Base-by-base conservation (phyloP, 805 yeast species). In the Teunomyces kruisii region DNA sequence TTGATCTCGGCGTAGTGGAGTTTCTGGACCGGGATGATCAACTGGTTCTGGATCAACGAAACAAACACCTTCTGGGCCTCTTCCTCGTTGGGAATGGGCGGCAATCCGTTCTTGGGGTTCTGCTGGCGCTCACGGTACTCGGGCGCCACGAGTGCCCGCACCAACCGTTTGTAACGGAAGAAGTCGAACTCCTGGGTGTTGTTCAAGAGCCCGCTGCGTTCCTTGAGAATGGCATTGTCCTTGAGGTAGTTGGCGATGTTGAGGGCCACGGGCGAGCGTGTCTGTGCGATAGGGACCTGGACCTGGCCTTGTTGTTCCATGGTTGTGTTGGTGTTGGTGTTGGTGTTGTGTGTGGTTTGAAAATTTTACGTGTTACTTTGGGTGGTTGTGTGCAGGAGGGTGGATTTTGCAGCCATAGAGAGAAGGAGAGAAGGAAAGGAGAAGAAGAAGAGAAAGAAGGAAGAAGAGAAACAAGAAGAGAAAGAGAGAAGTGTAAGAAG, bases 161-260 rank as follows among this genome's bases (percentile, higher is more conserved):
- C 68, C 35, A 88, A 85, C 57, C 99, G 79, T 65, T 92, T 92
- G 64, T 75, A 86, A 53, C 96, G 76, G 77, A 92, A 94, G 64
- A 94, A 90, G 47, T 88, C 96, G 29, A 80, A 77, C 39, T 81
- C 82, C n/a, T 61, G 68, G 50, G 79, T 79, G 44, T 85, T 83
- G 55, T 84, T 83, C 43, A 84, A 70, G n/a, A 84, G 64, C 10
- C 97, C 97, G 49, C 79, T 78, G 56, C 99, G 81, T 65, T 84
- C 86, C 59, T 92, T 94, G 51, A 92, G 72, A n/a, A 68, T 65
- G 28, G 70, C 61, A 63, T 86, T 78, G 54, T 80, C 79, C 48
- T 92, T 81, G 50, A 91, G 71, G 50, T 74, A 86, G 43, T 78
- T 75, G 32, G 96, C 96, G 37, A 92, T 67, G 13, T 84, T 84